Percentiles rank a stretch among this genome's conserved stretches.
phyloP scores from a whole-genome alignment of 768 basidiomycete genomes.

The Boletus coccyginus region DNA sequence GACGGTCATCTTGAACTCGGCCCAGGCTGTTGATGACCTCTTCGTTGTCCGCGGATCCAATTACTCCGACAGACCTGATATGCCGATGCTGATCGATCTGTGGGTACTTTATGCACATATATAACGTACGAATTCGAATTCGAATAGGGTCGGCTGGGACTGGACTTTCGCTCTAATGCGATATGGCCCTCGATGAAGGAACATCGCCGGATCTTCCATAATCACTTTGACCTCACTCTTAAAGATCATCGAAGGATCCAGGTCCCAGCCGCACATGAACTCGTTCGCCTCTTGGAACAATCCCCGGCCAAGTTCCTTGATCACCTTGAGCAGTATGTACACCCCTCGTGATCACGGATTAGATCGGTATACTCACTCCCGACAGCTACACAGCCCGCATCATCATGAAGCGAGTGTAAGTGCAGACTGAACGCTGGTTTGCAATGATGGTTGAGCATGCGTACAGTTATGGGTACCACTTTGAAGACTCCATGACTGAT shows the following conservation, averaged over 20 bases:
- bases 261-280: constrained; percentile 1
- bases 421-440: background rate
- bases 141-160: constrained; percentile 3
- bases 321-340: constrained; percentile 3
- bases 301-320: background rate
- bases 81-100: constrained; percentile 5
- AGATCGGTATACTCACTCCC: background rate
- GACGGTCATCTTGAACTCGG: constrained; percentile 1
- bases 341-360: background rate
- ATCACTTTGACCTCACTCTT: constrained; percentile 2
- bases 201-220: constrained; percentile 5
- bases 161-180: constrained; percentile 5
- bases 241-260: constrained; percentile 2
- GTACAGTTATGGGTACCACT: constrained; percentile 1
- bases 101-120: background rate
- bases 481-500: constrained; percentile 1
- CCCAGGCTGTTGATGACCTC: constrained; percentile 1
- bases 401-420: constrained; percentile 6
- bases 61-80: constrained; percentile 2
- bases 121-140: background rate
- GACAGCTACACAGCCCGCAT: constrained; percentile 4
- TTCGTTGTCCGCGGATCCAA: constrained; percentile 1
- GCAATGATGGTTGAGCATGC: background rate
- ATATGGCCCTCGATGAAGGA: constrained; percentile 1
- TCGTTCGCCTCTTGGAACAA: background rate